Percentiles rank a stretch among this genome's conserved stretches.
These are phyloP conservation scores for Gleditsia sinensis DNA, from an alignment of 306 rosid genomes.

Conservation along the genomic window DNA sequence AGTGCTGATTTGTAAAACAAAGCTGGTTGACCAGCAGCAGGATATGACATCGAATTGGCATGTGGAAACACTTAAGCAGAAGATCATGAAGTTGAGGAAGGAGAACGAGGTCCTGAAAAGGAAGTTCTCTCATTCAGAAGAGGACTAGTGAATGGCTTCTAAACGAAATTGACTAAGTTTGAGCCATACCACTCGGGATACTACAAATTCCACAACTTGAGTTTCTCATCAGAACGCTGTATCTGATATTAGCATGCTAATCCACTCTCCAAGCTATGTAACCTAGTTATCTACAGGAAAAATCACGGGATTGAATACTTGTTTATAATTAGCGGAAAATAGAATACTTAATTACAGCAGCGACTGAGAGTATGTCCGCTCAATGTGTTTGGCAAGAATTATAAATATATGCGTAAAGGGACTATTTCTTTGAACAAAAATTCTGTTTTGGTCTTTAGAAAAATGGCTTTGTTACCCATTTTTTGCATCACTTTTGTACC, in stretches of 20 bases:
- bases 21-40: slow-evolving; percentile 60
- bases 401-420: too few relatives aligned
- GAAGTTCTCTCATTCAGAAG: slow-evolving; percentile 42
- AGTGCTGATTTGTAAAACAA: slow-evolving; percentile 71
- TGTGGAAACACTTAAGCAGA: slow-evolving; percentile 68
- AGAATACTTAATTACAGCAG: background rate
- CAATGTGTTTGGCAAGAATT: background rate
- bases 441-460: too few relatives aligned
- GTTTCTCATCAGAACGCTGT: too few relatives aligned
- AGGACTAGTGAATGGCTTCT: slow-evolving; percentile 27
- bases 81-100: slow-evolving; percentile 66
- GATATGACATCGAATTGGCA: slow-evolving; percentile 57
- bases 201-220: background rate
- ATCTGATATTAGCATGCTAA: background rate
- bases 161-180: background rate
- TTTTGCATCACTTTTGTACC: too few relatives aligned
- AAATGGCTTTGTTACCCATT: too few relatives aligned
- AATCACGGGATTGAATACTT: background rate
- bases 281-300: background rate
- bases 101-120: slow-evolving; percentile 73
- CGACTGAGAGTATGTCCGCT: background rate
- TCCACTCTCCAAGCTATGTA: background rate
- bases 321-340: background rate
- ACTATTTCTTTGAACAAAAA: too few relatives aligned
- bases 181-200: background rate